These are phyloP conservation scores for Xerocomellus amylosporus DNA, from an alignment of 768 basidiomycete species.

Conservation along the genomic window DNA sequence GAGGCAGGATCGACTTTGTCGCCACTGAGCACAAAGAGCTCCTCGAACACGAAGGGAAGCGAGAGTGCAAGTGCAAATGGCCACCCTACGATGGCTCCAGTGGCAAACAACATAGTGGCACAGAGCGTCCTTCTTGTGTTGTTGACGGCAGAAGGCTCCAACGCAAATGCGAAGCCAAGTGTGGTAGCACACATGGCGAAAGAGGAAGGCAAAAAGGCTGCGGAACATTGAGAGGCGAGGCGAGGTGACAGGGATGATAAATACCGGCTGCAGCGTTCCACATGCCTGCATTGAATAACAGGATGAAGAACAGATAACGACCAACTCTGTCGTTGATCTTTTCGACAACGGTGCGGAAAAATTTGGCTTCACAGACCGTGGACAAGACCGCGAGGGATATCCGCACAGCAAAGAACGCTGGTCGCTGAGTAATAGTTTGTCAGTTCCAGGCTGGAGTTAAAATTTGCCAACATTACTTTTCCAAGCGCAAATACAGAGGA, in stretches of 20 bases:
- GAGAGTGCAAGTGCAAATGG: slow-evolving; percentile 89
- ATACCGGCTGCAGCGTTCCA: slow-evolving; percentile 87
- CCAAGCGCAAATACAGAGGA: slow-evolving; percentile 56
- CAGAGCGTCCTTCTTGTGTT: slow-evolving; percentile 57
- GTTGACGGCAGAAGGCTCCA: slow-evolving; percentile 53
- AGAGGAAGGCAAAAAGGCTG: slow-evolving; percentile 92
- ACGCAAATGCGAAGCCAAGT: slow-evolving; percentile 70
- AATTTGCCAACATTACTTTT: slow-evolving; percentile 54
- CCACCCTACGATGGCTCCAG: slow-evolving; percentile 92
- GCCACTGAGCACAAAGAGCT: slow-evolving; percentile 73
- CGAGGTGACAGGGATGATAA: neutral
- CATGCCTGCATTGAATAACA: slow-evolving; percentile 88
- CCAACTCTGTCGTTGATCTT: slow-evolving; percentile 87
- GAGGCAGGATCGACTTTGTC: slow-evolving; percentile 56
- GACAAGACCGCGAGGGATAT: slow-evolving; percentile 73
- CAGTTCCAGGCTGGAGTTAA: slow-evolving; percentile 3
- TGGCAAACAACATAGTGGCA: slow-evolving; percentile 69
- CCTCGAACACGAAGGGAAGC: slow-evolving; percentile 87
- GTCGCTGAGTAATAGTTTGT: slow-evolving; percentile 51
- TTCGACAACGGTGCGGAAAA: slow-evolving; percentile 79
- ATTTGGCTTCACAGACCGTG: slow-evolving; percentile 71
- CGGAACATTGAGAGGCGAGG: slow-evolving; percentile 11
- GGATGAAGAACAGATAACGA: slow-evolving; percentile 88
- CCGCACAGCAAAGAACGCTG: slow-evolving; percentile 86
- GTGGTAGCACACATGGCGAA: slow-evolving; percentile 91